phyloP scores from a whole-genome alignment of 179 eudicot species.

The Silene noctiflora region DNA sequence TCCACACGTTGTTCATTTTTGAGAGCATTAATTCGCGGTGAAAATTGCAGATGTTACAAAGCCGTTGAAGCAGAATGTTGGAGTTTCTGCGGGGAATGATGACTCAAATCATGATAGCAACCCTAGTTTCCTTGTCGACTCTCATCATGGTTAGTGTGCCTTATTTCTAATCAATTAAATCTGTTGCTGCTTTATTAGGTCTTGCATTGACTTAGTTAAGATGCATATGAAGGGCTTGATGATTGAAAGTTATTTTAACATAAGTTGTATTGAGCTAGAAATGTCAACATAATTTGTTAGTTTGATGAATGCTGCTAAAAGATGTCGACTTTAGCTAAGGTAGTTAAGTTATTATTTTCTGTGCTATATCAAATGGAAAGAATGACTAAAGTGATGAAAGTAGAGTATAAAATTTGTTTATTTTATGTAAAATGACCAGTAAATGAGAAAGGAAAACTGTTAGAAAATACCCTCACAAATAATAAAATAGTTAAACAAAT shows the following conservation, averaged over 20 bases:
- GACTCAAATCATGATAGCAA: neutral
- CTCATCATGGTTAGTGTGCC: slow-evolving; percentile 3
- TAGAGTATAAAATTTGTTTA: too few species aligned
- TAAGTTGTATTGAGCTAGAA: too few species aligned
- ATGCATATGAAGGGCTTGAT: neutral
- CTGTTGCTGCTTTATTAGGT: neutral
- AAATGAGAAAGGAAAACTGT: too few species aligned
- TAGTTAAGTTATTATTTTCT: neutral
- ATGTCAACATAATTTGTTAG: too few species aligned
- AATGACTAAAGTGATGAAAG: neutral
- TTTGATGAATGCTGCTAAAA: too few species aligned
- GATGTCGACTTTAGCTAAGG: too few species aligned
- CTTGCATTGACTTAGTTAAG: neutral
- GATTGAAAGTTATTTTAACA: too few species aligned
- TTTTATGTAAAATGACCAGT: too few species aligned
- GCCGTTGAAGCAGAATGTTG: neutral
- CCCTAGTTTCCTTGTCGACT: neutral
- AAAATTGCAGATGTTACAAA: slow-evolving; percentile 9
- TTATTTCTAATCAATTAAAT: neutral
- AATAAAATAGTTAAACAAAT: too few species aligned
- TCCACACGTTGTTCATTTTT: neutral
- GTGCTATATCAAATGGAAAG: neutral
- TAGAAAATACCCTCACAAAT: too few species aligned
- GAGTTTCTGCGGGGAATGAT: slow-evolving; percentile 1
- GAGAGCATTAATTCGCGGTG: neutral